These are phyloP conservation scores for Lactarius deliciosus DNA, from an alignment of 768 basidiomycete genomes.

Conservation along the genomic window DNA sequence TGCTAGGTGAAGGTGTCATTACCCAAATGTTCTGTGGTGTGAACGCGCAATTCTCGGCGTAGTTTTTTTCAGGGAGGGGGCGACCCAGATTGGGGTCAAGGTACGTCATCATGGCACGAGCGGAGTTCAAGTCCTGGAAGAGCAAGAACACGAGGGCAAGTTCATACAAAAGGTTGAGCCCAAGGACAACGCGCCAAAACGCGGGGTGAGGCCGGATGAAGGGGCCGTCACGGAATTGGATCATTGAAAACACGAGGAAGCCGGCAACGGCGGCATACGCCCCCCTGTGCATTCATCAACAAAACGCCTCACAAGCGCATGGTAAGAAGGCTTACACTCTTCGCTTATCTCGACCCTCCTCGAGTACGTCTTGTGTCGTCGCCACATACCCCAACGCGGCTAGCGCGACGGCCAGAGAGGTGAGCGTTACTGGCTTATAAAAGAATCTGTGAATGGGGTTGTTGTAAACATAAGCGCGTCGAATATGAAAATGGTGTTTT, in stretches of 20 bases:
- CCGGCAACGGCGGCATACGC: conserved; percentile 70
- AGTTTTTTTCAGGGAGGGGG: conserved; percentile 80
- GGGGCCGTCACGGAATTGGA: conserved; percentile 88
- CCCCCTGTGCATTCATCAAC: conserved; percentile 48
- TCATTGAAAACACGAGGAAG: conserved; percentile 79
- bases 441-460: conserved; percentile 60
- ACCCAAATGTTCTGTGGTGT: conserved; percentile 69
- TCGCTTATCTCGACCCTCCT: conserved; percentile 79
- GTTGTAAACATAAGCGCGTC: conserved; percentile 16
- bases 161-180: conserved; percentile 81
- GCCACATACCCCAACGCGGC: conserved; percentile 76
- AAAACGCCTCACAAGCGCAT: conserved; percentile 7
- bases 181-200: conserved; percentile 79
- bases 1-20: conserved; percentile 32
- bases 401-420: conserved; percentile 66
- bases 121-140: conserved; percentile 80
- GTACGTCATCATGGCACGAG: conserved; percentile 73
- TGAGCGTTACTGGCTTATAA: conserved; percentile 80
- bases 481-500: conserved; percentile 31
- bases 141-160: conserved; percentile 79
- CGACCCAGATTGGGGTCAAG: conserved; percentile 71
- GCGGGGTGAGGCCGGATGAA: conserved; percentile 87
- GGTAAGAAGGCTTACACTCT: conserved; percentile 57
- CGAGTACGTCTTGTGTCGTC: conserved; percentile 79
- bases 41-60: conserved; percentile 77